Evolutionary conservation across 1,284 basidiomycete species (phyloP).

Genomic region (Farysia itapuensis): DNA sequence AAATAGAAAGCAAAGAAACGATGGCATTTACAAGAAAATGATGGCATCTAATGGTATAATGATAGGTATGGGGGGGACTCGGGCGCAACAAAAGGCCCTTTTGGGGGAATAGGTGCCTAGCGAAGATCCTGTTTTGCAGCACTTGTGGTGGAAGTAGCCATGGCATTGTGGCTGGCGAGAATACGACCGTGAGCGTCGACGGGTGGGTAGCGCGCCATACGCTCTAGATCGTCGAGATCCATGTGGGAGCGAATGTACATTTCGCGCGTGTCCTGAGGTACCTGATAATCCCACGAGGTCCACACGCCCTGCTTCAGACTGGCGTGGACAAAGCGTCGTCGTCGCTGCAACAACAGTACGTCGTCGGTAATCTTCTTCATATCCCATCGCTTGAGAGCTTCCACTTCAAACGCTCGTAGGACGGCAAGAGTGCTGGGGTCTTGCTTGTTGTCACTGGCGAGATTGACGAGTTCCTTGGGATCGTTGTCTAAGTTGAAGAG

Average conservation of each 20-base stretch:
- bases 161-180: no score
- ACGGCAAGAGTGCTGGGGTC: slow-evolving; percentile 10
- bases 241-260: slow-evolving; percentile 32
- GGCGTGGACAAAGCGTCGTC: slow-evolving; percentile 18
- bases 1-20: no score
- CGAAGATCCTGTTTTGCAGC: no score
- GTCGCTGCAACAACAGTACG: slow-evolving; percentile 20
- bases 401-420: slow-evolving; percentile 12
- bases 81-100: no score
- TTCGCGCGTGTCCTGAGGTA: slow-evolving; percentile 19
- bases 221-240: slow-evolving; percentile 28
- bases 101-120: no score
- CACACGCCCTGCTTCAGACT: slow-evolving; percentile 27
- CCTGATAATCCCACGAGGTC: slow-evolving; percentile 32
- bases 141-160: no score
- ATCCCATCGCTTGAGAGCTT: slow-evolving; percentile 18
- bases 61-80: no score
- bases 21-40: no score
- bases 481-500: slow-evolving; percentile 16
- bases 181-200: no score
- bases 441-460: slow-evolving; percentile 12
- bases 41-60: no score
- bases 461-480: slow-evolving; percentile 27
- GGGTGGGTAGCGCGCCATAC: slow-evolving; percentile 27
- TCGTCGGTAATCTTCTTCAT: slow-evolving; percentile 25